Base-by-base conservation (phyloP, 1,284 basidiomycete genomes). In the Ustilago shanxiensis region DNA sequence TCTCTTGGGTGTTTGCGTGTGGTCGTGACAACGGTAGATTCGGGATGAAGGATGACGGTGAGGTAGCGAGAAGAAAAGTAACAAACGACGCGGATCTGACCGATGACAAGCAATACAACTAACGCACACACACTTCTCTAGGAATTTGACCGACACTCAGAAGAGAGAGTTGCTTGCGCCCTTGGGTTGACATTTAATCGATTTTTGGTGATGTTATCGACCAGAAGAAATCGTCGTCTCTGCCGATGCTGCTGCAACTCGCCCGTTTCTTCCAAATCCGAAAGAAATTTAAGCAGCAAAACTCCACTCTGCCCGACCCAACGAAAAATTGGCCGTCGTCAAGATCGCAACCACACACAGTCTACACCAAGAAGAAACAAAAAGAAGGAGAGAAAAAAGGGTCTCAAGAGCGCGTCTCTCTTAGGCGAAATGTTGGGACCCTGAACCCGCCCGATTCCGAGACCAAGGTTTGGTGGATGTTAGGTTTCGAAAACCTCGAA, bases 221-320 rank as follows among this genome's bases (percentile, higher is more conserved):
- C 49, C 16, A 60, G 60, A 69, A 69, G 66, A 63, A 69, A 33
- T 33, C 31, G 11, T 39, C 41, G 11, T 10, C 20, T 24, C 11
- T 4, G n/a, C 16, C 28, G 26, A 14, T 24, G 31, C 29, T n/a
- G 29, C 44, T 28, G 61, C 53, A n/a, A 29, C 54, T 31, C 54
- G 49, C 37, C 49, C 60, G 24, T 57, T 57, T 61, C 39, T 66
- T 31, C 60, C 70, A 51, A 55, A 54, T 60, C 64, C 59, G 60
- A 58, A 57, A 47, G 51, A 61, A 57, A 45, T 41, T 44, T 33
- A 26, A 35, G 35, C 50, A 14, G 53, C 37, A 50, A 11, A 56
- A 49, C 54, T 64, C 61, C 61, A 49, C 47, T 37, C 35, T 37
- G 47, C 60, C 52, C 52, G 18, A 60, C 49, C n/a, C 51, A 60